Base-by-base conservation (phyloP, 345 rosid genomes). In the Citrus trifoliata region DNA sequence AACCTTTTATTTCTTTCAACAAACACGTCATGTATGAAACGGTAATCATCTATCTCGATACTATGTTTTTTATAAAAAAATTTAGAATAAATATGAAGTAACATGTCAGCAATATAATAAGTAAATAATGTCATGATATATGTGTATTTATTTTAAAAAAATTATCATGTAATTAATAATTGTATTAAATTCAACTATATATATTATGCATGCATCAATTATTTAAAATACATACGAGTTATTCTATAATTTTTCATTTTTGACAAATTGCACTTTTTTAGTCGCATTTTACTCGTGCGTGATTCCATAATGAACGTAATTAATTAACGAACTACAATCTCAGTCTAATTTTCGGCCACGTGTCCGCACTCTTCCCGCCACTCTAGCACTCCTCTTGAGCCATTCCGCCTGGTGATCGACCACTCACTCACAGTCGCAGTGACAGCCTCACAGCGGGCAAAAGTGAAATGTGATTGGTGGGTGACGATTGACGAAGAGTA, bases 121-220 rank as follows among this genome's bases (percentile, higher is more conserved):
- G 0, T 32, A 32, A 32, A 32, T 32, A 32, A 32, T 32, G 0
- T 32, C 33, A 32, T 32, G 33, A 32, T 0, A 32, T 32, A 0
- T 32, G 33, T 32, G 33, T 0, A 32, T 32, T 32, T 32, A 32
- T 32, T 32, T 32, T 32, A 4, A 32, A 32, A 32, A 32, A 32
- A 32, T 32, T 32, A 32, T 32, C 5, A 32, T 32, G 0, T 0
- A 32, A 32, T 0, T 32, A 0, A 0, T 32, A 32, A 0, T 32
- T 32, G 0, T 32, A 32, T 32, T 32, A 32, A 32, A 32, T 32
- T 32, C 33, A 32, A 32, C 33, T 32, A 32, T 0, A 4, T 32
- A 4, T 32, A 32, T 32, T 0, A 32, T 32, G 0, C 5, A 32
- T 32, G 5, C 0, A 32, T 32, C 0, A 0, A 32, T 32, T 32